Base-by-base conservation (phyloP, 495 filamentous ascomycete species). In the Xylaria grammica region DNA sequence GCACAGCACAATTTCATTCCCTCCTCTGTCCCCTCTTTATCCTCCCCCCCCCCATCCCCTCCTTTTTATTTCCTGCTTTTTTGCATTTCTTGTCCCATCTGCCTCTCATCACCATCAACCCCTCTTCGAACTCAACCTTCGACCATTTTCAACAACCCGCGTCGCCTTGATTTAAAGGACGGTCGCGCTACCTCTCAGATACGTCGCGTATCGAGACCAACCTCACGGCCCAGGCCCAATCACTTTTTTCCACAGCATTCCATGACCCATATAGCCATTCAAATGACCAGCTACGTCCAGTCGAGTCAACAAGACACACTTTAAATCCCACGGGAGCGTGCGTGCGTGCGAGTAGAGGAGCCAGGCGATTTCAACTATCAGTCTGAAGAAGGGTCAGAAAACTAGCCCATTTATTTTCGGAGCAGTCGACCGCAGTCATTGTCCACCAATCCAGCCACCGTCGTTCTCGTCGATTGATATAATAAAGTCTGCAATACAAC, bases 261-360 rank as follows among this genome's bases (percentile, higher is more conserved):
- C 77, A 86, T 86, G 84, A 82, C 72, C 72, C 75, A 44, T 69
- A 78, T 78, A 85, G 67, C 77, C 65, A 71, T 75, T 82, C 82
- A 79, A 86, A 86, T 86, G 84, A 83, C 78, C 82, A 81, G 76
- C 73, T 75, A 70, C 76, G 80, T 73, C 72, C 73, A 73, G 30
- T 69, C 74, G 50, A 75, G 80, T 79, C 81, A 78, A 74, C 69
- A 77, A 81, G 82, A 79, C 83, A 84, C 84, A 80, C 84, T 86
- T 84, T 86, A 84, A 86, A 81, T 78, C 81, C 78, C 78, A 82
- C 80, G 81, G 81, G 80, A 81, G 77, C 74, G 77, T 74, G 76
- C 74, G 79, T 74, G 76, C 73, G 79, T 72, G 81, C 73, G 79
- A 81, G 79, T 65, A 59, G 79, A 81, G 77, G 80, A 79, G 73